Percentiles rank a stretch among this genome's conserved stretches.
Conservation (phyloP, 179 eudicot species). For the Carnegiea gigantea region DNA sequence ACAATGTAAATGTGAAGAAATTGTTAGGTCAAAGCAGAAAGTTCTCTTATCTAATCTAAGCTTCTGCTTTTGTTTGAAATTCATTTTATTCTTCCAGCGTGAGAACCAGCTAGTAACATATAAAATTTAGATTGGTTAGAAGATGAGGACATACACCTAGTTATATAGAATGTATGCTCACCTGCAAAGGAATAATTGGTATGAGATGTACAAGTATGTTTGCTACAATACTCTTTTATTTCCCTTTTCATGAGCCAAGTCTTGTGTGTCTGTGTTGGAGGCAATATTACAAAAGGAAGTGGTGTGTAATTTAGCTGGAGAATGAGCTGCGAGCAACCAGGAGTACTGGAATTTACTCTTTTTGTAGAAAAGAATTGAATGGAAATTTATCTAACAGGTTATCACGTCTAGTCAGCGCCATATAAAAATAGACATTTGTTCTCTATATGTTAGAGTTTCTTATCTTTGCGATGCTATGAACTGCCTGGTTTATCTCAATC, state of each 20-base stretch:
- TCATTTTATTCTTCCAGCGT: too few relatives aligned
- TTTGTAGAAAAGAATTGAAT: too few relatives aligned
- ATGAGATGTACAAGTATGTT: background rate
- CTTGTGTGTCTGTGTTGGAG: background rate
- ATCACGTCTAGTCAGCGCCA: too few relatives aligned
- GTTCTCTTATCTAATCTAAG: background rate
- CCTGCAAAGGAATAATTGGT: background rate
- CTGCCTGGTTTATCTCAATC: conserved; percentile 16
- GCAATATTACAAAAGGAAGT: background rate
- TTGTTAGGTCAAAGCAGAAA: background rate
- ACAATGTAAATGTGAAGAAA: too few relatives aligned
- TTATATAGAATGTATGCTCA: background rate
- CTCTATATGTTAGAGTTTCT: background rate
- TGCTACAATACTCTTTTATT: background rate
- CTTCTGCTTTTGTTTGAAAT: background rate
- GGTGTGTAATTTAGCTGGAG: background rate
- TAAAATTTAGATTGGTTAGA: background rate
- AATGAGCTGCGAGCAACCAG: background rate
- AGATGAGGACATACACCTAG: background rate
- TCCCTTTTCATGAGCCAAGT: background rate
- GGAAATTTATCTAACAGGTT: background rate
- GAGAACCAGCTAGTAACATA: too few relatives aligned
- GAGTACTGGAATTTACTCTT: too few relatives aligned
- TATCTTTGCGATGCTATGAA: conserved; percentile 1
- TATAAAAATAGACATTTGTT: too few relatives aligned